Conservation (phyloP, 345 rosid species). For the Eucalyptus polyanthemos region DNA sequence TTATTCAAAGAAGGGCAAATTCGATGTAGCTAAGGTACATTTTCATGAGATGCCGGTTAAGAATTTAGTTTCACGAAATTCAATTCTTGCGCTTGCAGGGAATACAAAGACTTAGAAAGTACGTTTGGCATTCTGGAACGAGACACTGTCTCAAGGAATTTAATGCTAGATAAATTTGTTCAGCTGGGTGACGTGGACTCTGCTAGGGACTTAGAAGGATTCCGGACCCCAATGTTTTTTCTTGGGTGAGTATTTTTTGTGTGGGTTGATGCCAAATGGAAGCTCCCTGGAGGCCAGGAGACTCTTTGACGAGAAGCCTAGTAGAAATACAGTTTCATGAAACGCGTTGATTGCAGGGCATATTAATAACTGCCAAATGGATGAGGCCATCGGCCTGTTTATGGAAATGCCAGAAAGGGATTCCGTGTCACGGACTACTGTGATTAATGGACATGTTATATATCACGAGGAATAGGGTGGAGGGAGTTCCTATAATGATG, state of each 20-base stretch:
- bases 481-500: too few relatives aligned
- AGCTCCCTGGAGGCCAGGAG: conserved; percentile 6
- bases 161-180: conserved; percentile 12
- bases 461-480: too few relatives aligned
- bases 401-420: conserved; percentile 19
- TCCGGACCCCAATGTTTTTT: conserved; percentile 10
- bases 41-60: conserved; percentile 18
- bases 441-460: conserved; percentile 20
- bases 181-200: conserved; percentile 13
- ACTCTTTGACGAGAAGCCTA: conserved; percentile 17
- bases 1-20: conserved; percentile 15
- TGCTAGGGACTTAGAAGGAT: conserved; percentile 7
- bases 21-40: conserved; percentile 7
- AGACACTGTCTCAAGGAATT: conserved; percentile 14
- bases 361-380: background rate
- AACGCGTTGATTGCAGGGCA: conserved; percentile 26
- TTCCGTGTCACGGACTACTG: conserved; percentile 22
- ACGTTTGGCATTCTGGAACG: background rate
- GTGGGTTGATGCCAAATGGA: conserved; percentile 10
- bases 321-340: conserved; percentile 21
- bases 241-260: conserved; percentile 16
- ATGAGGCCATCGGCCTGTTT: conserved; percentile 25
- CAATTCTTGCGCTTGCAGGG: conserved; percentile 18
- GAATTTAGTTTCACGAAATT: conserved; percentile 25
- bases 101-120: background rate